Base-by-base conservation (phyloP, 768 basidiomycete genomes). In the Amanita subjunquillea region DNA sequence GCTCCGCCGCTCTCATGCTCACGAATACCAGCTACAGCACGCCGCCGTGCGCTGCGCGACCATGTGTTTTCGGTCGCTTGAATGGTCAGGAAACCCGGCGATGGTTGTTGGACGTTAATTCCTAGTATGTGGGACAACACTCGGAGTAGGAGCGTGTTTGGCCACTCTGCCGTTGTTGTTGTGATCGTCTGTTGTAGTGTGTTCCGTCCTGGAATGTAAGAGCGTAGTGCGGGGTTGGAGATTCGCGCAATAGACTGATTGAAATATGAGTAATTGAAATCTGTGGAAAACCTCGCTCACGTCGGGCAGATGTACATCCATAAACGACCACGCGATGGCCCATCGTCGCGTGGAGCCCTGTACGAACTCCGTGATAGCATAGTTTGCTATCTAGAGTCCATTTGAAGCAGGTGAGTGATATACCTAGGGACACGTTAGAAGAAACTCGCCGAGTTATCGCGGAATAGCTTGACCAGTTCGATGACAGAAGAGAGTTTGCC, bases 271-370 rank as follows among this genome's bases (percentile, higher is more conserved):
- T 25, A 17, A 1, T 17, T 1, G 17, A 17, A 17, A 17, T 17
- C 17, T 17, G 17, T 0, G 17, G 17, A 17, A 17, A 17, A 17
- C 17, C 17, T 17, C 83, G 23, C 47, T n/a, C 20, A 93, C 95
- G 56, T 96, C 91, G 1, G 90, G 83, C 29, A 96, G 67, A 6
- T 81, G 80, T 12, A 63, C 63, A 27, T 76, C 73, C 2, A 67
- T 70, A 50, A 84, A 82, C 0, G 88, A 92, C 95, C 95, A 97
- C 0, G 78, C 91, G 2, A 98, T 66, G 0, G 85, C 89, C 92
- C 93, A 98, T n/a, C 96, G 79, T 2, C 85, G 76, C 0, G 95
- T 97, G 52, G 85, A 80, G 0, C 94, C 91, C 66, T 92, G 92
- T 2, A 84, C 70, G 43, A 94, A 85, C 57, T 91, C 85, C 0